These are phyloP conservation scores for Penicillium concentricum DNA, from an alignment of 2,329 filamentous ascomycete species.

Conservation along the genomic window DNA sequence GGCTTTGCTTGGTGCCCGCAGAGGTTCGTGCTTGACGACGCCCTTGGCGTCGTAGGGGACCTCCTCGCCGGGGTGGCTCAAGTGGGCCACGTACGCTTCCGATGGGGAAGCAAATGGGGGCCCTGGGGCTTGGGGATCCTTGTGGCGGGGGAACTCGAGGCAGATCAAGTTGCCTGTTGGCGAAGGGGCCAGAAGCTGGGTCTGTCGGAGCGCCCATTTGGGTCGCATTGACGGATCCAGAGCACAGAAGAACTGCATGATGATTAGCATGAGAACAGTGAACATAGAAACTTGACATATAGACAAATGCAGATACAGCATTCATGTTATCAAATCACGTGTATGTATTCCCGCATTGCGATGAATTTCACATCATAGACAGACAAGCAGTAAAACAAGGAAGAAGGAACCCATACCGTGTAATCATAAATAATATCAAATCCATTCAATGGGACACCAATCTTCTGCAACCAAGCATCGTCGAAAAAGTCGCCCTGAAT, in stretches of 20 bases:
- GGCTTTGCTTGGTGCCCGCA: slow-evolving; percentile 42
- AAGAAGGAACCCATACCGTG: slow-evolving; percentile 47
- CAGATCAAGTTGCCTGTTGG: slow-evolving; percentile 55
- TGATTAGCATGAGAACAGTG: slow-evolving; percentile 10
- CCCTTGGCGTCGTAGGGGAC: slow-evolving; percentile 61
- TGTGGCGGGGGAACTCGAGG: slow-evolving; percentile 76
- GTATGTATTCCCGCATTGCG: neutral
- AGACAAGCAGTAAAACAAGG: neutral
- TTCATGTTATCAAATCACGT: neutral
- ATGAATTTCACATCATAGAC: neutral
- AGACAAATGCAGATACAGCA: neutral
- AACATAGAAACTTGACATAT: neutral
- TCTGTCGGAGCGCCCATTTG: slow-evolving; percentile 57
- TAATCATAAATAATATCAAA: slow-evolving; percentile 62
- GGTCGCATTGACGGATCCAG: slow-evolving; percentile 56
- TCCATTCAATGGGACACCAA: slow-evolving; percentile 32
- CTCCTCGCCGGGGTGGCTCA: slow-evolving; percentile 67
- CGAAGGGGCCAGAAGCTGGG: slow-evolving; percentile 52
- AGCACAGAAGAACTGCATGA: slow-evolving; percentile 59
- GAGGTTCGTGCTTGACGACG: slow-evolving; percentile 49
- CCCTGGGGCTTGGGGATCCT: slow-evolving; percentile 62
- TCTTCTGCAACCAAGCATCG: slow-evolving; percentile 41
- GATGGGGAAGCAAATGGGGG: slow-evolving; percentile 72
- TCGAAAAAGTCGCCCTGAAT: slow-evolving; percentile 48
- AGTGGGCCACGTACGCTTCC: slow-evolving; percentile 68